Evolutionary conservation across 176 grass and related monocot genomes (phyloP).

Genomic region (Pontederia paniculata): DNA sequence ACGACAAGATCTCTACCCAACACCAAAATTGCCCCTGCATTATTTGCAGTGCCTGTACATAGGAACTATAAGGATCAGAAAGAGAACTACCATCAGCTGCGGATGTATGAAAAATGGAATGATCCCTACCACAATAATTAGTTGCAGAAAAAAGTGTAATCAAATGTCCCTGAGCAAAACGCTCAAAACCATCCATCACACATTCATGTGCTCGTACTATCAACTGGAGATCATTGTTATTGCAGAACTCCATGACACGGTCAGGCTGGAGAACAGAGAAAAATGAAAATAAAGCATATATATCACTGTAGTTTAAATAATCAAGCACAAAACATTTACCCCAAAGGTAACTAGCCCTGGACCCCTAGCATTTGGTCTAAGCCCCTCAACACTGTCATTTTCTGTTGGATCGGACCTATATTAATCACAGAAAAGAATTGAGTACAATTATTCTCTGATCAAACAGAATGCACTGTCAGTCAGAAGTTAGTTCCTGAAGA

Average conservation of each 20-base stretch:
- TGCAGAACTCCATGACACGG: slow-evolving; percentile 97
- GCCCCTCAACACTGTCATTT: slow-evolving; percentile 92
- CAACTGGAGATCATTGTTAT: slow-evolving; percentile 95
- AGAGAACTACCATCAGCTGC: not conserved
- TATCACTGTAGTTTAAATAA: not conserved
- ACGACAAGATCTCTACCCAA: slow-evolving; percentile 94
- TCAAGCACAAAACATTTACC: slow-evolving; percentile 33
- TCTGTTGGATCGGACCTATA: slow-evolving; percentile 98
- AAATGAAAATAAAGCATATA: not conserved
- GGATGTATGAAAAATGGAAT: not conserved
- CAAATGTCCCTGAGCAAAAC: slow-evolving; percentile 94
- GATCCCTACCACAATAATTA: slow-evolving; percentile 82
- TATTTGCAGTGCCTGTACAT: slow-evolving; percentile 73
- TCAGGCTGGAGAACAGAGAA: slow-evolving; percentile 53
- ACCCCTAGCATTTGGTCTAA: slow-evolving; percentile 93
- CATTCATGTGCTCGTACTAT: slow-evolving; percentile 96
- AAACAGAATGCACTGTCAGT: not conserved
- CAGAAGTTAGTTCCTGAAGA: slow-evolving; percentile 2
- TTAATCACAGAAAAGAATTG: not conserved
- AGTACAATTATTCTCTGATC: not conserved
- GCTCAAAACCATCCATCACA: slow-evolving; percentile 99
- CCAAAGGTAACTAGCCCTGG: slow-evolving; percentile 98
- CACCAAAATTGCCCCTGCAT: slow-evolving; percentile 94
- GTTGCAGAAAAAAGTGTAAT: slow-evolving; percentile 99
- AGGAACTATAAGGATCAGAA: not conserved